phyloP scores from a whole-genome alignment of 73 alveolate species.

The Uronychia binucleata region DNA sequence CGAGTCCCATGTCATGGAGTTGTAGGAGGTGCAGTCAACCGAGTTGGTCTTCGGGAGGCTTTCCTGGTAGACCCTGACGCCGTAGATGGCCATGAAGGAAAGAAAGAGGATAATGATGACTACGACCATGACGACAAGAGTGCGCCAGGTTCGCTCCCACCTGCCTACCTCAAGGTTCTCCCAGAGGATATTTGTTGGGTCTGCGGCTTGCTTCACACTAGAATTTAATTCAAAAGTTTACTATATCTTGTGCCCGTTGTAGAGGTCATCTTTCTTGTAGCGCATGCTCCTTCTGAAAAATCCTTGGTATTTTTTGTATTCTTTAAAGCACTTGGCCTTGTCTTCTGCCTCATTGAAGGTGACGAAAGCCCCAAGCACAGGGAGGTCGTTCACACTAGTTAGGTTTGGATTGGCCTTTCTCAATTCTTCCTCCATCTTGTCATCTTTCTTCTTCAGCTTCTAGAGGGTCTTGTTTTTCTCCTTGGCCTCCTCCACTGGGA shows the following conservation, averaged over 20 bases:
- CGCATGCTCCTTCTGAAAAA: constrained; percentile 22
- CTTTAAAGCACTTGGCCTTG: constrained; percentile 36
- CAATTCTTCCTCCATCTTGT: constrained; percentile 42
- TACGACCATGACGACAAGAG: constrained; percentile 1
- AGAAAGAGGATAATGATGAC: neutral
- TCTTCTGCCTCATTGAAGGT: constrained; percentile 47
- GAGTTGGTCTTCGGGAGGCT: constrained; percentile 4
- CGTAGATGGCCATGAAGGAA: constrained; percentile 11
- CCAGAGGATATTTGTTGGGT: constrained; percentile 29
- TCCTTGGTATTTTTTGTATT: constrained; percentile 17
- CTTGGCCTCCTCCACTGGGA: neutral
- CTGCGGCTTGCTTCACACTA: constrained; percentile 9
- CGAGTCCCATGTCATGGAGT: neutral
- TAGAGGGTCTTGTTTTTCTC: constrained; percentile 4
- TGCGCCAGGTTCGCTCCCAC: constrained; percentile 27
- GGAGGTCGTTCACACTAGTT: constrained; percentile 44
- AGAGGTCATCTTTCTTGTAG: constrained; percentile 5
- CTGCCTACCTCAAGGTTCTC: constrained; percentile 26
- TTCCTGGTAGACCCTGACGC: constrained; percentile 3
- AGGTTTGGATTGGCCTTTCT: constrained; percentile 19
- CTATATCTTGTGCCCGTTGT: neutral
- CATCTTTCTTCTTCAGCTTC: constrained; percentile 26
- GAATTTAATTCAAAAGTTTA: neutral
- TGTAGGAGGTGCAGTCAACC: constrained; percentile 7
- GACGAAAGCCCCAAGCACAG: constrained; percentile 57